Evolutionary conservation across 805 yeast genomes (phyloP), one percentile per base, ranked within the genome.

Genomic region (Kazachstania africana): DNA sequence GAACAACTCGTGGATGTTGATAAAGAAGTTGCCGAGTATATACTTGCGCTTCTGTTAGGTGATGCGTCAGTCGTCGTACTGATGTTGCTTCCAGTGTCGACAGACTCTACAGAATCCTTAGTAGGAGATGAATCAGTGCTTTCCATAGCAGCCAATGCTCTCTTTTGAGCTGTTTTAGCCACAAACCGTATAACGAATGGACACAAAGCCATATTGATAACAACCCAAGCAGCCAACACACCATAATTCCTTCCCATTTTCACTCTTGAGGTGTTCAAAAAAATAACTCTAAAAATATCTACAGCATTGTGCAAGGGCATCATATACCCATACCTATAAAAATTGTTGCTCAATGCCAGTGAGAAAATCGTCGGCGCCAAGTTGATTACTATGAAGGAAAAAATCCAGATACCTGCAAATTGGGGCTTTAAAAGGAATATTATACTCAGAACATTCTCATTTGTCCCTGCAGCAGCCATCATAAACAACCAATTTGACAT

Each of bases 391-490:
- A 78, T 85, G 68, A 79, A 79, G 36, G 70, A 63, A 34, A 78
- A 59, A 42, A 80, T 47, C 83, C 85, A 78, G 43, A 77, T 68
- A 0, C 85, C 83, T 29, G 77, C 41, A 31, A 66, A 41, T 16
- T 83, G 81, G 1, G 88, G 87, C 32, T 62, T 62, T 12, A 60
- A 34, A 6, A 74, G 55, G 28, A 75, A 55, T 4, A 68, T 45
- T 5, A 78, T 19, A 50, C 72, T 47, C 0, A 75, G 72, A 42
- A 68, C 57, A 38, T 75, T 70, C 51, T 81, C 88, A 46, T 75
- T 77, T 17, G 77, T 74, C 28, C 78, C 70, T 35, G 88, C 93
- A 18, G 79, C 77, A 1, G 85, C 81, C 37, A 73, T 57, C 81
- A 81, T 74, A 4, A 82, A 68, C 29, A 80, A 43, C 47, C 58